Percentiles rank a stretch among this genome's conserved stretches.
These are phyloP conservation scores for Polygonum maritimum DNA, from an alignment of 148 eudicot genomes.

Conservation along the genomic window DNA sequence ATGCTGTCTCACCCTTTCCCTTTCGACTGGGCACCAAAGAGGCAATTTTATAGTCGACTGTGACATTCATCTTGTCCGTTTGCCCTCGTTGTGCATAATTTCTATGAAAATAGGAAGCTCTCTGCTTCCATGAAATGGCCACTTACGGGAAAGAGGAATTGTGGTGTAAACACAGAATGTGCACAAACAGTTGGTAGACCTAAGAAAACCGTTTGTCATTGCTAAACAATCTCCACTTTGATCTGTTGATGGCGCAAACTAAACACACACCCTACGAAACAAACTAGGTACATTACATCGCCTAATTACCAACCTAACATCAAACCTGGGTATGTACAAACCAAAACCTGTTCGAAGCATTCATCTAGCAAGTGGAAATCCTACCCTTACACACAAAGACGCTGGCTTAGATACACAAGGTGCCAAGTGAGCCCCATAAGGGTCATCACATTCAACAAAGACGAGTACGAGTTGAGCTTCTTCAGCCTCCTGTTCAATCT, in stretches of 20 bases:
- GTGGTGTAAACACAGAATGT: too few relatives aligned
- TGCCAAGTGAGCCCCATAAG: slow-evolving; percentile 71
- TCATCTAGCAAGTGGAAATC: not conserved
- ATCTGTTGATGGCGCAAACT: not conserved
- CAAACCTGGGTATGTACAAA: not conserved
- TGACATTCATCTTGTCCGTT: too few relatives aligned
- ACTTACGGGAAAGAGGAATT: too few relatives aligned
- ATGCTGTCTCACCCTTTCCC: too few relatives aligned
- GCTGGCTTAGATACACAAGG: slow-evolving; percentile 54
- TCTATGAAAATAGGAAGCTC: too few relatives aligned
- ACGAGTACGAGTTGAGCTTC: slow-evolving; percentile 63
- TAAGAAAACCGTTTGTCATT: not conserved
- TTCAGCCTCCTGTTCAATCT: slow-evolving; percentile 29
- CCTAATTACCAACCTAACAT: not conserved
- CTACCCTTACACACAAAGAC: slow-evolving; percentile 15
- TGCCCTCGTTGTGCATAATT: too few relatives aligned
- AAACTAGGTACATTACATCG: not conserved
- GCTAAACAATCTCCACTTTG: not conserved
- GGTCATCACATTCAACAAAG: slow-evolving; percentile 49
- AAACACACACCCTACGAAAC: not conserved
- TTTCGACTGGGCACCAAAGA: too few relatives aligned
- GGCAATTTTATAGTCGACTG: too few relatives aligned
- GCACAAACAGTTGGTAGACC: too few relatives aligned
- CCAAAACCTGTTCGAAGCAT: not conserved
- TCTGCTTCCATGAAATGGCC: too few relatives aligned